These are phyloP conservation scores for Phoenix dactylifera DNA, from an alignment of 176 grass and related monocot species.

Conservation along the genomic window DNA sequence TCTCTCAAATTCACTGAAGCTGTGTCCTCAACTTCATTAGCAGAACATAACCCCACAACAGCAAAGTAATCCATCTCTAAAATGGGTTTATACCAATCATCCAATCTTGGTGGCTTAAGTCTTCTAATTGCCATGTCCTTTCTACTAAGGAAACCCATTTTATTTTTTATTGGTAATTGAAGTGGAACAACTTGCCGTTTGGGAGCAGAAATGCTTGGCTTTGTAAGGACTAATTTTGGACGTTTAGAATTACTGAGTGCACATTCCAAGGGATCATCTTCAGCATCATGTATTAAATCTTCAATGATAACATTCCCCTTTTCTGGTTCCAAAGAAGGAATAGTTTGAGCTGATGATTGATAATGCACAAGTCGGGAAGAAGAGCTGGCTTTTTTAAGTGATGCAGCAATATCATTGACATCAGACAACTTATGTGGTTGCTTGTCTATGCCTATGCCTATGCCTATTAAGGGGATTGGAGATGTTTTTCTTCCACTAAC, in stretches of 20 bases:
- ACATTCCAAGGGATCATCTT: slow-evolving; percentile 68
- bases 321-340: slow-evolving; percentile 8
- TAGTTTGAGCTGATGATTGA: slow-evolving; percentile 25
- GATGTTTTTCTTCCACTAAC: slow-evolving; percentile 20
- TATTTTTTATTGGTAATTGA: slow-evolving; percentile 51
- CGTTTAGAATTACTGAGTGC: slow-evolving; percentile 47
- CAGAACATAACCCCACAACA: slow-evolving; percentile 53
- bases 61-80: slow-evolving; percentile 87
- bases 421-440: slow-evolving; percentile 23
- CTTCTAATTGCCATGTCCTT: slow-evolving; percentile 30
- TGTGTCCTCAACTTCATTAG: slow-evolving; percentile 29
- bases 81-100: slow-evolving; percentile 75
- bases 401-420: slow-evolving; percentile 21
- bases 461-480: slow-evolving; percentile 27
- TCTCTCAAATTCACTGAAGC: slow-evolving; percentile 40
- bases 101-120: slow-evolving; percentile 59
- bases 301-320: slow-evolving; percentile 55
- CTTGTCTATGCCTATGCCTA: slow-evolving; percentile 25
- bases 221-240: slow-evolving; percentile 33
- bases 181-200: slow-evolving; percentile 73
- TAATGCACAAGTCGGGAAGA: slow-evolving; percentile 13
- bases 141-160: slow-evolving; percentile 30
- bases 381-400: slow-evolving; percentile 29
- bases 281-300: slow-evolving; percentile 46
- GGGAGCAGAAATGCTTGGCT: slow-evolving; percentile 39